These are phyloP conservation scores for Eimeria tenella DNA, from an alignment of 169 alveolate species.

Conservation along the genomic window DNA sequence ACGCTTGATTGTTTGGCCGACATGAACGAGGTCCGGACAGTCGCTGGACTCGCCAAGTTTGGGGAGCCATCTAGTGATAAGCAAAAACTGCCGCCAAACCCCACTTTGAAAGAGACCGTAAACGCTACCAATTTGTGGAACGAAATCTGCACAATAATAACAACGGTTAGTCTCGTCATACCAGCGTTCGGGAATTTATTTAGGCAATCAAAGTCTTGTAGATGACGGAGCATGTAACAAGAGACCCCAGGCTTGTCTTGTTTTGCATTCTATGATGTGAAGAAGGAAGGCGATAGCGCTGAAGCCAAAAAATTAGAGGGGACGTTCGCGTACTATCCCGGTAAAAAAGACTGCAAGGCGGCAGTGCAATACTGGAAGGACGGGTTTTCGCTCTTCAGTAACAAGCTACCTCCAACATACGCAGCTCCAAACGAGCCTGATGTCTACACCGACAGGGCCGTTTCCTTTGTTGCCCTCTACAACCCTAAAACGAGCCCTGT, in stretches of 20 bases:
- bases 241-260: too few relatives aligned
- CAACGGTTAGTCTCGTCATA: background rate
- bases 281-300: too few relatives aligned
- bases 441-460: background rate
- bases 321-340: slow-evolving; percentile 13
- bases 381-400: background rate
- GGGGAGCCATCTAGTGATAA: background rate
- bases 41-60: slow-evolving; percentile 22
- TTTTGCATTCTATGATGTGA: too few relatives aligned
- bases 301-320: background rate
- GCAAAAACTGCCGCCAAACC: too few relatives aligned
- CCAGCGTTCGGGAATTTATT: too few relatives aligned
- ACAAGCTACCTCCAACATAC: slow-evolving; percentile 24
- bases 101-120: too few relatives aligned
- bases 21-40: slow-evolving; percentile 4
- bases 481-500: slow-evolving; percentile 46
- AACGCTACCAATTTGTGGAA: too few relatives aligned
- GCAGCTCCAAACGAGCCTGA: background rate
- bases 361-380: slow-evolving; percentile 38
- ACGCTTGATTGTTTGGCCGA: background rate
- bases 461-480: slow-evolving; percentile 52
- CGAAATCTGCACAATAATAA: background rate
- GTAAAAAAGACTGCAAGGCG: background rate
- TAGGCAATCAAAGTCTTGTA: too few relatives aligned
- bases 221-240: too few relatives aligned